These are phyloP conservation scores for Penicillium sp. DNA, from an alignment of 2,329 filamentous ascomycete species.

Conservation along the genomic window DNA sequence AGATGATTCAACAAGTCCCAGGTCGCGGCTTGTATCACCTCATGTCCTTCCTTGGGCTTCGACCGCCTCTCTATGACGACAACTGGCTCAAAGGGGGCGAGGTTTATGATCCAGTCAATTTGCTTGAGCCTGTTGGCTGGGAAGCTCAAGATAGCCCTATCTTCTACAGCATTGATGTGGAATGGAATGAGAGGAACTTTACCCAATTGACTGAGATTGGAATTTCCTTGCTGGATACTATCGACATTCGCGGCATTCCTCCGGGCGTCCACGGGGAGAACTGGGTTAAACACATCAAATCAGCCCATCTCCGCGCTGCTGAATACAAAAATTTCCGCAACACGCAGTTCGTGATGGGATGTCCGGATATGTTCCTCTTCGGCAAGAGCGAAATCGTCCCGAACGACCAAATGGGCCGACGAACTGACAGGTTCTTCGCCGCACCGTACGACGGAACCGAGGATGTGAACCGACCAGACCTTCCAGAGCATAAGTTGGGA, in stretches of 20 bases:
- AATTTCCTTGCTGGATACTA: conserved; percentile 78
- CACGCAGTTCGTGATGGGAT: conserved; percentile 70
- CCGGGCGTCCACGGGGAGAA: conserved; percentile 67
- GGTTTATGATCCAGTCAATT: background rate
- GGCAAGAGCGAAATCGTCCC: conserved; percentile 63
- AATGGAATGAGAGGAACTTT: conserved; percentile 74
- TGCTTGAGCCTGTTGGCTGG: background rate
- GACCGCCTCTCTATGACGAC: background rate
- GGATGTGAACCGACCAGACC: background rate
- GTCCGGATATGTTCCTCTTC: conserved; percentile 78
- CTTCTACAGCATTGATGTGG: conserved; percentile 75
- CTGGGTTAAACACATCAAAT: conserved; percentile 72
- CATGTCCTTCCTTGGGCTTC: conserved; percentile 2
- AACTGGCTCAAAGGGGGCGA: background rate
- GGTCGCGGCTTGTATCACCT: background rate
- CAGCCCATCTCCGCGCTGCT: conserved; percentile 75
- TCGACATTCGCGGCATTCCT: conserved; percentile 58
- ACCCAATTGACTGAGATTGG: conserved; percentile 82
- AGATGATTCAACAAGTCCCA: background rate
- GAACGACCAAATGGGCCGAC: conserved; percentile 51
- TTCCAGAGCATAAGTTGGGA: background rate
- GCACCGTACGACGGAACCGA: background rate
- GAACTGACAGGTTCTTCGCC: conserved; percentile 50
- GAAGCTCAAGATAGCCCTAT: background rate
- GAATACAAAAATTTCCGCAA: conserved; percentile 74